These are phyloP conservation scores for Uronychia binucleata DNA, from an alignment of 73 alveolate genomes.

Conservation along the genomic window DNA sequence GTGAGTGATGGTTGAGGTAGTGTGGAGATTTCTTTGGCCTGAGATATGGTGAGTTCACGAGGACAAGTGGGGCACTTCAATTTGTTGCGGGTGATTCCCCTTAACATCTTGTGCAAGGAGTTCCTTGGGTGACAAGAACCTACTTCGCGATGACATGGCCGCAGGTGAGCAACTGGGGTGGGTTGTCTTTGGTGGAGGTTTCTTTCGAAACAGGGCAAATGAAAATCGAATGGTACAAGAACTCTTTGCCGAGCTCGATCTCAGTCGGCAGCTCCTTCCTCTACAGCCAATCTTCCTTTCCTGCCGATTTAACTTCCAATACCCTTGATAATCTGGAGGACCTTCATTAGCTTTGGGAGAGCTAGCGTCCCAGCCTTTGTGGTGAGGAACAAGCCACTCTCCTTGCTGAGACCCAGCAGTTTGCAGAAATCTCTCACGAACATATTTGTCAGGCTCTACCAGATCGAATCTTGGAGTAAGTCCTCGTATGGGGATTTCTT, in stretches of 20 bases:
- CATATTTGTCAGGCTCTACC: conserved; percentile 8
- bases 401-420: conserved; percentile 44
- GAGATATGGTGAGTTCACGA: too few species aligned
- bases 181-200: conserved; percentile 77
- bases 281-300: conserved; percentile 8
- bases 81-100: background rate
- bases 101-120: background rate
- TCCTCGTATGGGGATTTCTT: conserved; percentile 22
- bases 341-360: conserved; percentile 46
- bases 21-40: too few species aligned
- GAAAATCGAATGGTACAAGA: conserved; percentile 89
- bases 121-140: conserved; percentile 37
- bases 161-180: conserved; percentile 91
- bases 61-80: background rate
- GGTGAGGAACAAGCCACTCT: conserved; percentile 48
- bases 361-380: conserved; percentile 57
- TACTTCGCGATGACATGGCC: conserved; percentile 95
- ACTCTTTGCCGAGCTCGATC: conserved; percentile 87
- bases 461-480: conserved; percentile 6
- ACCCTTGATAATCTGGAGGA: conserved; percentile 12
- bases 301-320: background rate
- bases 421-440: conserved; percentile 61
- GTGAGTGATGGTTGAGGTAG: conserved; percentile 3
- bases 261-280: conserved; percentile 72
- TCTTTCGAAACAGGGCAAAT: conserved; percentile 98